Base-by-base conservation (phyloP, 2,329 filamentous ascomycete species). In the Coniochaeta pulveracea region DNA sequence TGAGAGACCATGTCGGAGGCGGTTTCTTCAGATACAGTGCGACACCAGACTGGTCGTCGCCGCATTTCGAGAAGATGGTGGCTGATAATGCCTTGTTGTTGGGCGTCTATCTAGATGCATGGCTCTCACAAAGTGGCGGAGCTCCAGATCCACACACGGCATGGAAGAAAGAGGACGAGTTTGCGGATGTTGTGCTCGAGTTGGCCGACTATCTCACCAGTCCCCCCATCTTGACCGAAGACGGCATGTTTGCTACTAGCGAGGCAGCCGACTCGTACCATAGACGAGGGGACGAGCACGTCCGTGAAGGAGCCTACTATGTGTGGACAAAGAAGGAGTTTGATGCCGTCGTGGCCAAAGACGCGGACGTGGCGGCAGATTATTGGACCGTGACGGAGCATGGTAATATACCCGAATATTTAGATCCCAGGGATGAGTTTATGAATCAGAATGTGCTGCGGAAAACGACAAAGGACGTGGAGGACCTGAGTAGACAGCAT, bases 11-110 rank as follows among this genome's bases (percentile, higher is more conserved):
- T 36, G 50, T 76, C 7, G 67, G 68, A 2, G 62, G 60, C 6
- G 72, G 72, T 4, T 75, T 76, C 43, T 60, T 66, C 22, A 74
- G 89, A 33, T 95, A 93, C 52, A 93, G 85, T 10, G 81, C 93
- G 6, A 96, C 89, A 0, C 64, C 76, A 10, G 84, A 96, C 56
- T 98, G 91, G 91, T 84, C 81, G 41, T 63, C 96, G 29, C 91
- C 91, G 9, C 88, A 94, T 53, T 98, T 96, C 47, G 91, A 98
- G 61, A 96, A 96, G 63, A 86, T 96, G 71, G 72, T 95, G 8
- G 86, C 85, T 35, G 91, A 96, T 50, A 93, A 98, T 48, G 80
- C 84, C 0, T 80, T 95, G 44, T 67, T 96, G 1, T 61, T 98
- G 3, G 72, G 79, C 16, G 67, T 91, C 6, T 96, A 91, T 47